phyloP scores from a whole-genome alignment of 1,139 yeast genomes.

The Blastobotrys proliferans region DNA sequence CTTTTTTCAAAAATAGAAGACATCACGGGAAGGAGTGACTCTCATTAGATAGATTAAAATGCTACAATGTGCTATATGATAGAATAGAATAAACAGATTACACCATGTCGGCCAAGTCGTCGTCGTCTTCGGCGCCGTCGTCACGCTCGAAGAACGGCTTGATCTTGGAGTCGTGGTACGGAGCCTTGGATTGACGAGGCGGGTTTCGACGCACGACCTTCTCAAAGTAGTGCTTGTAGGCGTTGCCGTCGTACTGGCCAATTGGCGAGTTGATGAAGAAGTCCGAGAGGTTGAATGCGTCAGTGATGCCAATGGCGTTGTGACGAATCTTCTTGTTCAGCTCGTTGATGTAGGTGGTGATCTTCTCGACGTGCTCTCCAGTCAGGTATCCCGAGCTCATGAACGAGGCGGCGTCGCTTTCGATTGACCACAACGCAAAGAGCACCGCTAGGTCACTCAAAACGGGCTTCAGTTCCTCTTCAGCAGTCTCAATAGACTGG shows the following conservation, averaged over 20 bases:
- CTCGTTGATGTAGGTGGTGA: conserved; percentile 30
- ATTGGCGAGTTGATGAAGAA: conserved; percentile 80
- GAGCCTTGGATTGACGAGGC: conserved; percentile 32
- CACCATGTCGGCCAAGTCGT: not conserved
- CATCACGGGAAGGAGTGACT: no score
- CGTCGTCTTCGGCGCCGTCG: conserved; percentile 25
- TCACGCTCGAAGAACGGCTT: conserved; percentile 41
- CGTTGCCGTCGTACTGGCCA: conserved; percentile 81
- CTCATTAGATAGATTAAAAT: no score
- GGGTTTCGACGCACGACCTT: conserved; percentile 40
- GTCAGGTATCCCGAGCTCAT: conserved; percentile 33
- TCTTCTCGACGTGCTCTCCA: conserved; percentile 1
- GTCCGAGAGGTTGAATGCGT: conserved; percentile 82
- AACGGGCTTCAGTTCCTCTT: conserved; percentile 33
- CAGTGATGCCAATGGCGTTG: conserved; percentile 76
- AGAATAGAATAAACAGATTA: no score
- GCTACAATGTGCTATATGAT: no score
- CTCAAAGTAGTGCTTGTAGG: conserved; percentile 66
- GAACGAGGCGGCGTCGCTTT: conserved; percentile 72
- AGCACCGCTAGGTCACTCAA: conserved; percentile 50
- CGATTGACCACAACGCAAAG: conserved; percentile 69
- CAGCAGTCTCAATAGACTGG: conserved; percentile 28
- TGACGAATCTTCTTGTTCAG: conserved; percentile 46
- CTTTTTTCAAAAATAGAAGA: no score
- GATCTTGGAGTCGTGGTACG: conserved; percentile 37